Percentiles rank a stretch among this genome's conserved stretches.
Evolutionary conservation across 306 rosid species (phyloP).

Genomic region (Sphenostylis stenocarpa): DNA sequence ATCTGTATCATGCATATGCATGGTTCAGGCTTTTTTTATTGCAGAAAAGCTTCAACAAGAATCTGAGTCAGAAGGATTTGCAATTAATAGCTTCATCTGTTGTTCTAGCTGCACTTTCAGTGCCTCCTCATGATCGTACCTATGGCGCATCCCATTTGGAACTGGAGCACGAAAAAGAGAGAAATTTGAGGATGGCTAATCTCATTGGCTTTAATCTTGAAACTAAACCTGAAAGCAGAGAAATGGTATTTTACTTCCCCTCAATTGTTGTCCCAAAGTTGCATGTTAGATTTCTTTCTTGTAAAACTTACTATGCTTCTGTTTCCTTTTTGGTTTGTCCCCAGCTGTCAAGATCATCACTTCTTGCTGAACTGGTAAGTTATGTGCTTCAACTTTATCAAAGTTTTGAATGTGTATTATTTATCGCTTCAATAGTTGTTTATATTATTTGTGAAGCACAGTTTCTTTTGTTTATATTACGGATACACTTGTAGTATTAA

Average conservation of each 20-base stretch:
- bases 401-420: neutral
- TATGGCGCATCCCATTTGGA: slow-evolving; percentile 81
- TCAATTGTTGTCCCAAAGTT: neutral
- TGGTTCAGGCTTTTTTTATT: slow-evolving; percentile 92
- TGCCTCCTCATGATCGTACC: slow-evolving; percentile 73
- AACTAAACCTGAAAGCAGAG: slow-evolving; percentile 77
- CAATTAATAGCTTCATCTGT: slow-evolving; percentile 98
- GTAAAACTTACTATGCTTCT: slow-evolving; percentile 27
- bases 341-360: slow-evolving; percentile 89
- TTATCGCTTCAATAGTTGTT: neutral
- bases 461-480: neutral
- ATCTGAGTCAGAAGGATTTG: slow-evolving; percentile 92
- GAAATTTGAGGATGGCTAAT: slow-evolving; percentile 88
- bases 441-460: neutral
- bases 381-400: neutral
- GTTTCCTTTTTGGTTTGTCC: slow-evolving; percentile 12
- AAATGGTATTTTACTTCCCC: slow-evolving; percentile 62
- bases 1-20: slow-evolving; percentile 92
- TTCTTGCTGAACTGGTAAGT: slow-evolving; percentile 90
- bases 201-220: slow-evolving; percentile 93
- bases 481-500: neutral
- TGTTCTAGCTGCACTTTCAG: slow-evolving; percentile 91
- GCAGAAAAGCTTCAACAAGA: slow-evolving; percentile 92
- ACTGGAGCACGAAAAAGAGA: slow-evolving; percentile 85
- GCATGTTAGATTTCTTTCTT: neutral